Conservation (phyloP, 108 stramenopile genomes). For the Fistulifera pelliculosa region DNA sequence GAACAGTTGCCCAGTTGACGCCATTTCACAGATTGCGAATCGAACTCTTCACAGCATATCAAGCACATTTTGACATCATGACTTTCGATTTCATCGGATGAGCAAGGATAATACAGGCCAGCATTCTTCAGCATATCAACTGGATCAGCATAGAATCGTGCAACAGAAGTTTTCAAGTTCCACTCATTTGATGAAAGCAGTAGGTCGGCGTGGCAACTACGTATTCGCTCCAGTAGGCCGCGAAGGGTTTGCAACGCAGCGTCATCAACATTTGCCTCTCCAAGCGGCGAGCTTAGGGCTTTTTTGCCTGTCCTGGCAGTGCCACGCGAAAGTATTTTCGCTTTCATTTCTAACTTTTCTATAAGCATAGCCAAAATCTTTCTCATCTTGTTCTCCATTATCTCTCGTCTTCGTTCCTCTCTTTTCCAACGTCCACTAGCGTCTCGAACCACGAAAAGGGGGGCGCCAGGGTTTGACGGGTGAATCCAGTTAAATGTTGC, state of each 20-base stretch:
- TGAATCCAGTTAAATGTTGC: conserved; percentile 6
- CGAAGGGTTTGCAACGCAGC: not conserved
- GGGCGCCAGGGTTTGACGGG: conserved; percentile 15
- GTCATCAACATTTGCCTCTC: not conserved
- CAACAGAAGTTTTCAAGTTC: conserved; percentile 18
- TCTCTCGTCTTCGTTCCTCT: conserved; percentile 8
- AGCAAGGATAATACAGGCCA: not conserved
- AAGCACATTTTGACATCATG: conserved; percentile 13
- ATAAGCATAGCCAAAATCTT: not conserved
- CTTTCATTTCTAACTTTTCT: not conserved
- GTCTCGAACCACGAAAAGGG: conserved; percentile 39
- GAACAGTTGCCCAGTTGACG: conserved; percentile 18
- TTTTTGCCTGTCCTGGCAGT: not conserved
- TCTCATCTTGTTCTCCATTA: conserved; percentile 1
- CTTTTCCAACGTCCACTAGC: conserved; percentile 12
- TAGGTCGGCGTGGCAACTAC: conserved; percentile 14
- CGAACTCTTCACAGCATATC: conserved; percentile 39
- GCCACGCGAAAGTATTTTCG: no score
- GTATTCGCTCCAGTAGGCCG: not conserved
- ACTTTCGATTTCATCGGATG: not conserved
- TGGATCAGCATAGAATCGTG: conserved; percentile 16
- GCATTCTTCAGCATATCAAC: not conserved
- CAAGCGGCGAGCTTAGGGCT: not conserved
- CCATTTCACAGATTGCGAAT: conserved; percentile 18
- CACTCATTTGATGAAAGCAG: conserved; percentile 27